phyloP scores from a whole-genome alignment of 2,329 filamentous ascomycete genomes.

The Ascochyta pisi region DNA sequence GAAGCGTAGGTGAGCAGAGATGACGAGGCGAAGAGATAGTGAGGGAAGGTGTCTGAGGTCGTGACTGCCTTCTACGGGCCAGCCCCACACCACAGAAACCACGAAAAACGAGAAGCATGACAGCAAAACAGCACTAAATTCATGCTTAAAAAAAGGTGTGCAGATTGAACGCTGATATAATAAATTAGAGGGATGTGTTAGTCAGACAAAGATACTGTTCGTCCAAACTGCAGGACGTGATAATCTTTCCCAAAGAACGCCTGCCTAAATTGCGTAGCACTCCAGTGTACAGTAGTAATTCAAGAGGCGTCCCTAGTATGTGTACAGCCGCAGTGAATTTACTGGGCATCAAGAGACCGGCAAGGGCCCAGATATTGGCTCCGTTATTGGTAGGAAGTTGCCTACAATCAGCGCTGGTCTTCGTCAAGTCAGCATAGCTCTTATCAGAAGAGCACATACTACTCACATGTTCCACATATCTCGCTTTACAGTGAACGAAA shows the following conservation, averaged over 20 bases:
- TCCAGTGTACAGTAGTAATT: not conserved
- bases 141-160: not conserved
- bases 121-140: not conserved
- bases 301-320: not conserved
- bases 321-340: not conserved
- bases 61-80: constrained; percentile 7
- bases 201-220: not conserved
- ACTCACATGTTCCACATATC: constrained; percentile 96
- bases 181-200: not conserved
- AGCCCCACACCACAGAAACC: not conserved
- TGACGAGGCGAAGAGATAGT: not conserved
- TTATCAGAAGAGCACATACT: no score
- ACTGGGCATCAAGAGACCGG: constrained; percentile 18
- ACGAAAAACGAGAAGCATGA: not conserved
- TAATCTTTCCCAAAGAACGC: not conserved
- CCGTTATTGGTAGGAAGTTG: constrained; percentile 90
- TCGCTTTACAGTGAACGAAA: constrained; percentile 94
- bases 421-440: constrained; percentile 39
- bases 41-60: not conserved
- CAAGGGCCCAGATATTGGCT: constrained; percentile 34
- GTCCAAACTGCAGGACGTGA: not conserved
- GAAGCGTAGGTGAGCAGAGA: not conserved
- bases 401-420: constrained; percentile 91
- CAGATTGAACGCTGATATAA: constrained; percentile 1
- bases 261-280: not conserved